Percentiles rank a stretch among this genome's conserved stretches.
phyloP scores from a whole-genome alignment of 1,284 basidiomycete genomes.

The Malassezia equina region DNA sequence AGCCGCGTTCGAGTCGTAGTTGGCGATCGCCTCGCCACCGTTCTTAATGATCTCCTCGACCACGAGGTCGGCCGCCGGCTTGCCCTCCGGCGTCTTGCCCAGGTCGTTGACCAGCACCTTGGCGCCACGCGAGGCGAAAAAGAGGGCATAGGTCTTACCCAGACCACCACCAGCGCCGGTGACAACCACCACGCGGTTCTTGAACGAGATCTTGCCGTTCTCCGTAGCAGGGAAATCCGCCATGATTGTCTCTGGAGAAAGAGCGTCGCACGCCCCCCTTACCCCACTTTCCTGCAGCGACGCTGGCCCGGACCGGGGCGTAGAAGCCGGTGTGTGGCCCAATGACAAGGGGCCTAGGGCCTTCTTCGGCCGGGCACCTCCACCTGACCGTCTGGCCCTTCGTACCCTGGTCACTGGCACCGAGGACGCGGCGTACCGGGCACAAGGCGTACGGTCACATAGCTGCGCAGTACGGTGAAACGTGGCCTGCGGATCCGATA shows the following conservation, averaged over 20 bases:
- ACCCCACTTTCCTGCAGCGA: neutral
- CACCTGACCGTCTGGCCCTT: neutral
- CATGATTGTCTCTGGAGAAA: constrained; percentile 21
- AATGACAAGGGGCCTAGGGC: neutral
- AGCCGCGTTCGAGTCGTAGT: constrained; percentile 79
- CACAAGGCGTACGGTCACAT: too few species aligned
- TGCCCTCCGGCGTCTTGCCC: constrained; percentile 64
- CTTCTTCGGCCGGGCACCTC: neutral
- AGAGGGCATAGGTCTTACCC: constrained; percentile 73
- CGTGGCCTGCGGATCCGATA: too few species aligned
- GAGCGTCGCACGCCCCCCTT: neutral
- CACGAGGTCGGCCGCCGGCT: constrained; percentile 77
- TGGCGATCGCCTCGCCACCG: constrained; percentile 58
- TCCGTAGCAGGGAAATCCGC: constrained; percentile 41
- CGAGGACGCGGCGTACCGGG: neutral
- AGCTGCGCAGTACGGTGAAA: too few species aligned
- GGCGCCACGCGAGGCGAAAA: constrained; percentile 73
- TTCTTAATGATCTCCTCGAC: constrained; percentile 72
- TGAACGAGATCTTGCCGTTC: constrained; percentile 55
- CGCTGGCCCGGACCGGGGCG: neutral
- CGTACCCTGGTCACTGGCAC: neutral
- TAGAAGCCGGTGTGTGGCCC: neutral
- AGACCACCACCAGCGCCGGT: constrained; percentile 94
- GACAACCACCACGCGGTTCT: constrained; percentile 81
- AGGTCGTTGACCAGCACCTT: constrained; percentile 61